Base-by-base conservation (phyloP, 1,284 basidiomycete genomes). In the Fomes fomentarius region DNA sequence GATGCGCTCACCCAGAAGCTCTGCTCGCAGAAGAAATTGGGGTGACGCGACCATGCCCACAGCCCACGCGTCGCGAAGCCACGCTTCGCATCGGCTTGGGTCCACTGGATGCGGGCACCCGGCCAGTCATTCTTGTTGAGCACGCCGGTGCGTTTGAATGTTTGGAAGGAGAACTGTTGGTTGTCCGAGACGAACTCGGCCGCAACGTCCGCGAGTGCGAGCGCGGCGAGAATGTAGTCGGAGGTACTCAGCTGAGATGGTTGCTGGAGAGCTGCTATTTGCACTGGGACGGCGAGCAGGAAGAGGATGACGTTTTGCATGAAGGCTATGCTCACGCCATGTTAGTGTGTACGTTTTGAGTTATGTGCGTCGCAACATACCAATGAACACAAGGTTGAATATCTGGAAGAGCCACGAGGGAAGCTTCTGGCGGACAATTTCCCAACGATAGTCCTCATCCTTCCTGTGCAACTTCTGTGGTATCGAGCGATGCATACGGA, bases 401-500 rank as follows among this genome's bases (percentile, higher is more conserved):
- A 96, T 59, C 60, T 93, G 87, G 79, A 95, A 97, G 15, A 89
- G 67, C 76, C 80, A 83, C 2, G 76, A 60, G 2, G 87, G 85
- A 21, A 97, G 69, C 50, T 85, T 78, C 47, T 76, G 70, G 34
- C 93, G 84, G 11, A 97, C 77, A 44, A 93, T 73, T 2, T 80
- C 83, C 91, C 95, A 98, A 26, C 96, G 89, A 68, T 98, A 98
- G 71, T 98, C 96, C 70, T 95, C 93, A 31, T 93, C 92, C 2
- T 76, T 72, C 2, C 81, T 83, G 56, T 6, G 51, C n/a, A 6
- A 26, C 4, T 5, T 4, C 28, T 57, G 5, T 56, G n/a, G 37
- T 26, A 22, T 10, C 11, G 17, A 15, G 19, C 4, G n/a, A 5
- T 3, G 7, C 2, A 28, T 17, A 2, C 15, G 15, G 26, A 4